Evolutionary conservation across 2,329 filamentous ascomycete genomes (phyloP), one percentile per base, ranked within the genome.

Genomic region (Colletotrichum sidae): DNA sequence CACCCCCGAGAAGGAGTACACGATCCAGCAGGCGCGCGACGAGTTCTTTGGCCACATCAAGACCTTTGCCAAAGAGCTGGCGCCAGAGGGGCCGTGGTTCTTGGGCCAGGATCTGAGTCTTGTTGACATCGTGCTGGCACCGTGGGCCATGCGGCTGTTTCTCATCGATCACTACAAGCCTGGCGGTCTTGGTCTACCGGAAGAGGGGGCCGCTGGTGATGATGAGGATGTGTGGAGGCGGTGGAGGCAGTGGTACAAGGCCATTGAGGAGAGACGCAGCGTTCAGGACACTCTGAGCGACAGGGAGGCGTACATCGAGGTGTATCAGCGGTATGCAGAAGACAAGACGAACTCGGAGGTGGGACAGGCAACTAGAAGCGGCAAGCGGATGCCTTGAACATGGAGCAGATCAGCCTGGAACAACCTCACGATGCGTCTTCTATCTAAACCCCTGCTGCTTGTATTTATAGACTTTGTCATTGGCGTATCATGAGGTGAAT

Each of bases 131-230:
- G 85, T 88, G 67, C 78, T 94, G 3, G 91, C 88, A 42, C 92
- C 92, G 0, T 94, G 91, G 91, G 88, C 89, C 0, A 85, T 88
- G 70, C 82, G 92, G 12, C 73, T 93, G 17, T 94, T 91, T 81
- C 79, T 93, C 6, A 89, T 94, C 69, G 90, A 94, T 70, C 84
- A 92, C 68, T 94, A 90, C 73, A 94, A 94, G 72, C 72, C 78
- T 0, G 85, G 84, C 0, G 86, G 86, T 0, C 69, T 82, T 2
- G 83, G 81, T 0, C 78, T 87, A 33, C 81, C 83, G 2, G 63
- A 59, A 0, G 55, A 72, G 39, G 68, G 68, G 3, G 56, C 70
- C 13, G 69, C 63, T 10, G 70, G 77, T 68, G 55, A 81, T 10
- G 86, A 91, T 42, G 86, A 87, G 56, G 75, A 75, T 41, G 73